Evolutionary conservation across 208 protist genomes (phyloP).

Genomic region (Vickermania spadyakhi): DNA sequence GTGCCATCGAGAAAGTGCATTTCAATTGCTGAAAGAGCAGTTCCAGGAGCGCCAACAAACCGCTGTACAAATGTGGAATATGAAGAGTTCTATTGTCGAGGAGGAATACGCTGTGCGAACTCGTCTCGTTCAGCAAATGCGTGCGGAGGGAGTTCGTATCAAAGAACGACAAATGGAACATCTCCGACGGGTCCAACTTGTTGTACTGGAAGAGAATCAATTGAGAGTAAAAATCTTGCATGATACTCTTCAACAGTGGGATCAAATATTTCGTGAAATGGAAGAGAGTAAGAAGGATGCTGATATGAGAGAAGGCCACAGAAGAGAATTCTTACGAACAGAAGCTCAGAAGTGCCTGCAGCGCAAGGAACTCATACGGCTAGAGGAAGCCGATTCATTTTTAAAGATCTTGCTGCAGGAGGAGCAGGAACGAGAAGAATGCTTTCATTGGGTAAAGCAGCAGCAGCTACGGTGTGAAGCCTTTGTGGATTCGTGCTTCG

Average conservation of each 20-base stretch:
- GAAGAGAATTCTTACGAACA: neutral
- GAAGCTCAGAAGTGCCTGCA: conserved; percentile 6
- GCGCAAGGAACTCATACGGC: conserved; percentile 17
- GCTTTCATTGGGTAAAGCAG: conserved; percentile 25
- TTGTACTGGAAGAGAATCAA: neutral
- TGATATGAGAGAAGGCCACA: neutral
- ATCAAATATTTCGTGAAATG: neutral
- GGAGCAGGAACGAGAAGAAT: conserved; percentile 23
- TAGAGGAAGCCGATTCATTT: conserved; percentile 27
- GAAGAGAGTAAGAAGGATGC: neutral
- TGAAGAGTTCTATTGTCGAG: neutral
- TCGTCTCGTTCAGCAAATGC: neutral
- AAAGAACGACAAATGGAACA: neutral
- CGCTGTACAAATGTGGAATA: neutral
- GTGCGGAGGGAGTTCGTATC: neutral
- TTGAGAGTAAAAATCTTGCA: neutral
- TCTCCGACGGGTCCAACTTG: no score
- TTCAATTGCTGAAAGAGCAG: conserved; percentile 1
- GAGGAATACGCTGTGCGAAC: neutral
- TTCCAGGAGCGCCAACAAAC: conserved; percentile 6
- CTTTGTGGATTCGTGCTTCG: conserved; percentile 9
- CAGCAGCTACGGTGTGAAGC: conserved; percentile 12
- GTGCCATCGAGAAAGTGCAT: neutral
- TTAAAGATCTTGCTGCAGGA: conserved; percentile 15
- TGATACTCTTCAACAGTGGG: neutral